Percentiles rank a stretch among this genome's conserved stretches.
Evolutionary conservation across 1,284 basidiomycete species (phyloP).

Genomic region (Volvariella surrecta): DNA sequence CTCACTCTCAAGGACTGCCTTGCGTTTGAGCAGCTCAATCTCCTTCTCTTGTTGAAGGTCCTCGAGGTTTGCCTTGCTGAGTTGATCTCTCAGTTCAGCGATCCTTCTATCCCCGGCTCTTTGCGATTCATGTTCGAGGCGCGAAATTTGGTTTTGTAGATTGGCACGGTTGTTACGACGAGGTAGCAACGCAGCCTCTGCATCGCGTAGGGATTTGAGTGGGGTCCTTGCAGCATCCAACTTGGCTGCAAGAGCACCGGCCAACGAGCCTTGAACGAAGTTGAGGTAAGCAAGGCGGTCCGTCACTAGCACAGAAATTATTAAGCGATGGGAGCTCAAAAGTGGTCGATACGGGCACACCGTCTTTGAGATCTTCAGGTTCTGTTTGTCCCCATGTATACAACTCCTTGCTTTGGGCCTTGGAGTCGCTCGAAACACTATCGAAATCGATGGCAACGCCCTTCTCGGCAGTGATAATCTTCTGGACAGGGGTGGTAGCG

Average conservation of each 20-base stretch:
- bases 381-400: constrained; percentile 75
- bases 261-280: constrained; percentile 62
- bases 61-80: constrained; percentile 53
- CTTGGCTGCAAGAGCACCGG: constrained; percentile 47
- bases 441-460: constrained; percentile 68
- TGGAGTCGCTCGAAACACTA: constrained; percentile 50
- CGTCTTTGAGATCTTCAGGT: constrained; percentile 64
- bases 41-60: constrained; percentile 60
- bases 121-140: constrained; percentile 55
- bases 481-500: constrained; percentile 48
- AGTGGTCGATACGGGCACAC: constrained; percentile 31
- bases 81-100: constrained; percentile 55
- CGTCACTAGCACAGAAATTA: constrained; percentile 36
- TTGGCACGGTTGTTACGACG: constrained; percentile 49
- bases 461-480: constrained; percentile 69
- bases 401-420: constrained; percentile 70
- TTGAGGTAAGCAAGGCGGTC: constrained; percentile 74
- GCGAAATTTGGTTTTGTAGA: constrained; percentile 50
- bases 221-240: constrained; percentile 54
- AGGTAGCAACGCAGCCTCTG: constrained; percentile 52
- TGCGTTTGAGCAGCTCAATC: constrained; percentile 61
- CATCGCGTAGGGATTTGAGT: constrained; percentile 62
- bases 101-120: constrained; percentile 52
- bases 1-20: constrained; percentile 66
- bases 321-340: constrained; percentile 8